Conservation (phyloP, 2,329 filamentous ascomycete genomes). For the Epichloe amarillans region DNA sequence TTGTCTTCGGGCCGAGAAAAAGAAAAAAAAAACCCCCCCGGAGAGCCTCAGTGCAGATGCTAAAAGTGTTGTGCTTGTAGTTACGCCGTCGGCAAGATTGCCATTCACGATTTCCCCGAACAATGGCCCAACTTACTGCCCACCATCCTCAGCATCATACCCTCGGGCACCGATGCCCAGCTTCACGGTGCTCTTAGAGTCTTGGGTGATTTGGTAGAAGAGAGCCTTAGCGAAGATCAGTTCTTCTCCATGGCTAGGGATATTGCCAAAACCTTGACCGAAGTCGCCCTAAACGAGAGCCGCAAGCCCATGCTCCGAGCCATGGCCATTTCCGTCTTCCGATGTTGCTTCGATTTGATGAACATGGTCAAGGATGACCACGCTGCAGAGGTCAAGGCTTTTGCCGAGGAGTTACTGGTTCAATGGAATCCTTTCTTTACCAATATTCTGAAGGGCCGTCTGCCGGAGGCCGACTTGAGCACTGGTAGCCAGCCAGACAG, state of each 20-base stretch:
- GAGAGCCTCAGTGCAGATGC: not conserved
- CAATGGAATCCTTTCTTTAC: slow-evolving; percentile 88
- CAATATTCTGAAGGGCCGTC: slow-evolving; percentile 56
- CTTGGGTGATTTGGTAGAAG: slow-evolving; percentile 79
- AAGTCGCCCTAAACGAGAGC: slow-evolving; percentile 63
- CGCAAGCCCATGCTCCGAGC: slow-evolving; percentile 67
- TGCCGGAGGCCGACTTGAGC: slow-evolving; percentile 49
- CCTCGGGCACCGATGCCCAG: slow-evolving; percentile 61
- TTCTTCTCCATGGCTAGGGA: slow-evolving; percentile 85
- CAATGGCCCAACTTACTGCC: slow-evolving; percentile 87
- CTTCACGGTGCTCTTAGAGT: slow-evolving; percentile 84
- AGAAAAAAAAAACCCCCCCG: no score
- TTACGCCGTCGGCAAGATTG: slow-evolving; percentile 82
- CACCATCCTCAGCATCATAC: slow-evolving; percentile 63
- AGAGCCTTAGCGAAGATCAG: slow-evolving; percentile 84
- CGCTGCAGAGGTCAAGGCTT: slow-evolving; percentile 70
- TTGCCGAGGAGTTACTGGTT: slow-evolving; percentile 73
- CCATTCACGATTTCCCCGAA: slow-evolving; percentile 83
- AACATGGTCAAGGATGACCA: slow-evolving; percentile 96
- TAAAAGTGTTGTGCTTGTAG: slow-evolving; percentile 20
- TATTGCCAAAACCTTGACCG: slow-evolving; percentile 71
- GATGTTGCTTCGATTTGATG: slow-evolving; percentile 83
- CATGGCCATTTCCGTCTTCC: slow-evolving; percentile 79
- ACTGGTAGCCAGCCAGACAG: slow-evolving; percentile 42
- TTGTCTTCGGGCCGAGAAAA: not conserved